Base-by-base conservation (phyloP, 2,329 filamentous ascomycete species). In the Monosporascus sp. region DNA sequence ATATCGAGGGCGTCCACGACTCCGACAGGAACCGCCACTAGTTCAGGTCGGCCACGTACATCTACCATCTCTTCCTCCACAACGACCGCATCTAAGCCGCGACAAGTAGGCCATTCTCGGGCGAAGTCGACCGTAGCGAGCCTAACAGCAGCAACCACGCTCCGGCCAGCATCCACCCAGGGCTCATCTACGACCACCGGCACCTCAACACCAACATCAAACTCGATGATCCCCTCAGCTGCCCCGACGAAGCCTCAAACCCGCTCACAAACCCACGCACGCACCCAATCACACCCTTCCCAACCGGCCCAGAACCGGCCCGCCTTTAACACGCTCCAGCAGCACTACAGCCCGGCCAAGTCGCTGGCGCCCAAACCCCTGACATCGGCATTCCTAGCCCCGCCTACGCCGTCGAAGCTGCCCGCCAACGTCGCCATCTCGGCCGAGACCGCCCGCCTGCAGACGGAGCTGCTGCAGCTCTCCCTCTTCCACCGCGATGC, bases 301-400 rank as follows among this genome's bases (percentile, higher is more conserved):
- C 51, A 56, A 47, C 63, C 57, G 51, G 57, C 61, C 18, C 66
- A 65, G 37, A 68, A 72, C 25, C 77, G 78, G 8, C 81, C 83
- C 0, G 71, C 77, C 47, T 87, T 87, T 68, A 80, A 75, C 47
- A 85, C 80, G 1, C 76, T 82, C 39, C 84, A 88, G 59, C 84
- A 88, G 59, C 83, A 87, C 69, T 87, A 81, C 70, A 85, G 82
- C 27, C 85, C 85, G 0, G 80, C 80, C 45, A 87, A 87, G 62
- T 75, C 73, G 4, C 70, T 75, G 8, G 76, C 79, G 0, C 81
- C 84, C 0, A 88, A 88, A 55, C 82, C 84, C 5, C 72, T 82
- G n/a, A 80, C 80, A 0, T 72, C 81, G 15, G 73, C 76, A 41
- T 78, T 75, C 67, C 76, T 85, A 45, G 80, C 80, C 18, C 80